phyloP scores from a whole-genome alignment of 2,329 filamentous ascomycete genomes.

The Fusarium zealandicum region DNA sequence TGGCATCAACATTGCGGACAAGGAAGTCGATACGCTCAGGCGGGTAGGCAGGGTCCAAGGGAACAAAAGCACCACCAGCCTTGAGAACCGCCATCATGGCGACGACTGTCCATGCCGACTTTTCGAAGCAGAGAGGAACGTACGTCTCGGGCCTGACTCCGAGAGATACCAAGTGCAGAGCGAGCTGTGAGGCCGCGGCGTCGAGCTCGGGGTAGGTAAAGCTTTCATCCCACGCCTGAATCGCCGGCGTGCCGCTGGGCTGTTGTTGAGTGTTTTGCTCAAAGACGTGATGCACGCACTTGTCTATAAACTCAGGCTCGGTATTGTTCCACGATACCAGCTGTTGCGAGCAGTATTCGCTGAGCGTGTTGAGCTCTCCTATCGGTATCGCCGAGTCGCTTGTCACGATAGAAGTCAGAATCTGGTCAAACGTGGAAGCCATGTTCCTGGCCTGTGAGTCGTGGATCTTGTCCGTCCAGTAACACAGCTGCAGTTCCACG shows the following conservation, averaged over 20 bases:
- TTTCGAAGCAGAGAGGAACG: slow-evolving; percentile 48
- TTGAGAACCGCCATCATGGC: slow-evolving; percentile 48
- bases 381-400: neutral
- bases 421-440: slow-evolving; percentile 26
- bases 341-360: slow-evolving; percentile 16
- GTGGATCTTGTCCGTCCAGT: slow-evolving; percentile 35
- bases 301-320: slow-evolving; percentile 14
- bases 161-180: slow-evolving; percentile 48
- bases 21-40: slow-evolving; percentile 33
- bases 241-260: slow-evolving; percentile 44
- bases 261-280: slow-evolving; percentile 44
- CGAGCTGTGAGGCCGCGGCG: slow-evolving; percentile 30
- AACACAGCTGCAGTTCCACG: slow-evolving; percentile 30
- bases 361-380: slow-evolving; percentile 30
- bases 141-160: slow-evolving; percentile 38
- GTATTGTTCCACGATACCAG: slow-evolving; percentile 39
- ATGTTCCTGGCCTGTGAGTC: slow-evolving; percentile 31
- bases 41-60: slow-evolving; percentile 49
- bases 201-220: slow-evolving; percentile 48
- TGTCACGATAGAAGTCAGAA: slow-evolving; percentile 14
- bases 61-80: slow-evolving; percentile 43
- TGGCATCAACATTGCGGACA: slow-evolving; percentile 14
- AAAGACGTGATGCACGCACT: slow-evolving; percentile 53
- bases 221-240: slow-evolving; percentile 55
- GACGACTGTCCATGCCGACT: slow-evolving; percentile 47